These are phyloP conservation scores for Podospora anserina DNA, from an alignment of 495 filamentous ascomycete genomes.

Conservation along the genomic window DNA sequence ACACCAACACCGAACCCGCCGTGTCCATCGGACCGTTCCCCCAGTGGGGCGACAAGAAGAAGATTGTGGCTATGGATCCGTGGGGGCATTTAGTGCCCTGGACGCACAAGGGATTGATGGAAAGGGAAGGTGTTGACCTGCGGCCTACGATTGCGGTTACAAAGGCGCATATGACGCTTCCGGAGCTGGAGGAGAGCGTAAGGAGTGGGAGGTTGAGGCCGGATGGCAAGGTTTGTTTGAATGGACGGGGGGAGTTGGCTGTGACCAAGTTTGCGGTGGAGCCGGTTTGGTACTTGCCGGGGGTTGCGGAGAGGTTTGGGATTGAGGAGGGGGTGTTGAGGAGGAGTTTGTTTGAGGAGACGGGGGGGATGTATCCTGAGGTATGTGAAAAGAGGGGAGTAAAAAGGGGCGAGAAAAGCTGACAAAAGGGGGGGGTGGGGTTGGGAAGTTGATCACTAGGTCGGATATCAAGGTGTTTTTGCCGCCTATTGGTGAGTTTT, in stretches of 20 bases:
- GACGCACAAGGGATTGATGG: slow-evolving; percentile 67
- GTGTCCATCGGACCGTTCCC: slow-evolving; percentile 83
- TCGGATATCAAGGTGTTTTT: slow-evolving; percentile 93
- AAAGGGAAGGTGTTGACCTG: slow-evolving; percentile 75
- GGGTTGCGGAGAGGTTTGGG: slow-evolving; percentile 91
- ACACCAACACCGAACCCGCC: slow-evolving; percentile 91
- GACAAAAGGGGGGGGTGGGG: not conserved
- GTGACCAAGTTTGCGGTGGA: slow-evolving; percentile 97
- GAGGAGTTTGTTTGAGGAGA: slow-evolving; percentile 88
- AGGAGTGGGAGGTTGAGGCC: slow-evolving; percentile 72
- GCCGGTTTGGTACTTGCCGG: slow-evolving; percentile 93
- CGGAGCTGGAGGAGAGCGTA: slow-evolving; percentile 88
- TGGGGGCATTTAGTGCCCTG: slow-evolving; percentile 85
- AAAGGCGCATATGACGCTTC: slow-evolving; percentile 92
- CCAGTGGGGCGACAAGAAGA: slow-evolving; percentile 85
- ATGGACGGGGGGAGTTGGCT: slow-evolving; percentile 75
- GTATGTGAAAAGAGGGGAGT: slow-evolving; percentile 24
- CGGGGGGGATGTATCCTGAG: slow-evolving; percentile 87
- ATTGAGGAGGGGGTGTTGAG: slow-evolving; percentile 89
- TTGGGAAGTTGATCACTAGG: slow-evolving; percentile 70
- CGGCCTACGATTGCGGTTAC: slow-evolving; percentile 93
- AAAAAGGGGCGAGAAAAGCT: not conserved
- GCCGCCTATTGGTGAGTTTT: slow-evolving; percentile 70
- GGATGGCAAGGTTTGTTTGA: slow-evolving; percentile 89
- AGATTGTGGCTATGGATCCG: slow-evolving; percentile 98